These are phyloP conservation scores for Cryoendolithus antarcticus DNA, from an alignment of 2,329 filamentous ascomycete genomes.

Conservation along the genomic window DNA sequence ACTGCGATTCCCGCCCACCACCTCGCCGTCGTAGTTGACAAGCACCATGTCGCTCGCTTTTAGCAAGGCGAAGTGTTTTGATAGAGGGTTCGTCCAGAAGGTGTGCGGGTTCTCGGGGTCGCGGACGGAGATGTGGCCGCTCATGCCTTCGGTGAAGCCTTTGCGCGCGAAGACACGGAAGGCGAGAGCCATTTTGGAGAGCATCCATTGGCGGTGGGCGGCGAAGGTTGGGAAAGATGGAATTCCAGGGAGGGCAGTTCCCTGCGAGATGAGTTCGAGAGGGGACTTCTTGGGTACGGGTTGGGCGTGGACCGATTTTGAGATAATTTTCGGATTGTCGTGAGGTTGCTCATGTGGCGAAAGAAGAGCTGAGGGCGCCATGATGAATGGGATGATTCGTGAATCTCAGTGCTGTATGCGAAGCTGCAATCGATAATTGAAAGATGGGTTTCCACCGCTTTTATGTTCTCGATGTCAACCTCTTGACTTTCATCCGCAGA, in stretches of 20 bases:
- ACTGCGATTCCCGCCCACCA: conserved; percentile 49
- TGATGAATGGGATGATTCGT: no score
- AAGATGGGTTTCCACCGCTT: no score
- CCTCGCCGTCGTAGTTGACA: conserved; percentile 49
- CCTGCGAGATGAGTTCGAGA: conserved; percentile 33
- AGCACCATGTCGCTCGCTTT: conserved; percentile 56
- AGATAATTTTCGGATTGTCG: no score
- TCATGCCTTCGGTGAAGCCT: conserved; percentile 57
- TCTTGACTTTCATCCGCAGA: no score
- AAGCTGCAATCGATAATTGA: no score
- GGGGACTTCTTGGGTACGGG: conserved; percentile 15
- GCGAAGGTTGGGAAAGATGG: conserved; percentile 42
- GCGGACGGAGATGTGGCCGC: conserved; percentile 54
- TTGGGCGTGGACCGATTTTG: no score
- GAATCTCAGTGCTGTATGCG: no score
- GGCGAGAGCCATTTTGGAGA: conserved; percentile 51
- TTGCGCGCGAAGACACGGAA: conserved; percentile 57
- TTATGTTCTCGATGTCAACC: no score
- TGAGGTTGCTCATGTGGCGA: no score
- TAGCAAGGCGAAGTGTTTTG: conserved; percentile 52
- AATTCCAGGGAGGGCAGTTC: conserved; percentile 38
- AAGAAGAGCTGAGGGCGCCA: no score
- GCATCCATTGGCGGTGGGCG: conserved; percentile 50
- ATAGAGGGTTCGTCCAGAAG: conserved; percentile 60
- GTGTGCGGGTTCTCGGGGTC: conserved; percentile 49